These are phyloP conservation scores for Geotrichum fermentans DNA, from an alignment of 1,139 yeast genomes.

Conservation along the genomic window DNA sequence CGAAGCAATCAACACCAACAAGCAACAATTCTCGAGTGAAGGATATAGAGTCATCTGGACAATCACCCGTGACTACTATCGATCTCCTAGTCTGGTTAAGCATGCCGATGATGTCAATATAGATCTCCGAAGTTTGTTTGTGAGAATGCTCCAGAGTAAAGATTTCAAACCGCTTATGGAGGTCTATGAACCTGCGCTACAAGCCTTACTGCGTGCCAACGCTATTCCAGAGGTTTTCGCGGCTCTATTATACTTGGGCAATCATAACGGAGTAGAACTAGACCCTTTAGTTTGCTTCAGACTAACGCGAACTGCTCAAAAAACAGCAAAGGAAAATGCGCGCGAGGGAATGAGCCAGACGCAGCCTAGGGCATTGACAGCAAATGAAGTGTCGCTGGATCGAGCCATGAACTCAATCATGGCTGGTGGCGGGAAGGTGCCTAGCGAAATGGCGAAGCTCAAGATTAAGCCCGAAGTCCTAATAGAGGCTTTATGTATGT, in stretches of 20 bases:
- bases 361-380: background rate
- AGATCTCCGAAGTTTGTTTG: slow-evolving; percentile 4
- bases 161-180: slow-evolving; percentile 25
- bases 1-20: slow-evolving; percentile 9
- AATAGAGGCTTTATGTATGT: slow-evolving; percentile 7
- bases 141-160: slow-evolving; percentile 18
- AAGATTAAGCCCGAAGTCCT: slow-evolving; percentile 5
- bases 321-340: background rate
- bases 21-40: slow-evolving; percentile 21
- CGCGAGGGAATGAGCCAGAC: background rate
- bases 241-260: slow-evolving; percentile 27
- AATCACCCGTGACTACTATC: slow-evolving; percentile 28
- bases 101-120: background rate
- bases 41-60: slow-evolving; percentile 29
- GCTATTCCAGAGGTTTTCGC: slow-evolving; percentile 26
- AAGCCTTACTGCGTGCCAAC: slow-evolving; percentile 27
- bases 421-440: background rate
- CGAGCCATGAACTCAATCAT: background rate
- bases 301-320: slow-evolving; percentile 6
- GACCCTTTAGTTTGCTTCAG: slow-evolving; percentile 4
- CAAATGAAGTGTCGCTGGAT: background rate
- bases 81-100: slow-evolving; percentile 1
- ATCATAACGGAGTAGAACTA: slow-evolving; percentile 17
- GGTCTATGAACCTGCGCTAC: slow-evolving; percentile 28
- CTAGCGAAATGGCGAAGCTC: slow-evolving; percentile 1